Conservation (phyloP, 192 early-diverging fungal species). For the Backusella luteola region DNA sequence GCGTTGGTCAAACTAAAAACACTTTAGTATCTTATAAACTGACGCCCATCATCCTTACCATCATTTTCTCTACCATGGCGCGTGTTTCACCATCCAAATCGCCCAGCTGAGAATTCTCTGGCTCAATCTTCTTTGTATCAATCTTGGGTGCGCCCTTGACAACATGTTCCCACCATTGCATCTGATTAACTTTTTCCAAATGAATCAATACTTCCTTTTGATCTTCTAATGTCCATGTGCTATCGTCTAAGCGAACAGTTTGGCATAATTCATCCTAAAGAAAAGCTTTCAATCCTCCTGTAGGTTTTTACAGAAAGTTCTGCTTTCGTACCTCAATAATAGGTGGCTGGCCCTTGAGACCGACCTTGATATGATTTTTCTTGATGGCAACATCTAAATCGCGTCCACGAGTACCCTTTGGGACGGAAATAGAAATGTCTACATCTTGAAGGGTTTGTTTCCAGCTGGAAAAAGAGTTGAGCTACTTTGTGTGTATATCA, state of each 20-base stretch:
- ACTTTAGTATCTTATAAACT: neutral
- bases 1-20: constrained; percentile 78
- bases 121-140: constrained; percentile 85
- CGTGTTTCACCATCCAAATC: constrained; percentile 91
- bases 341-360: constrained; percentile 68
- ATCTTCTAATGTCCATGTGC: constrained; percentile 76
- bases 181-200: constrained; percentile 79
- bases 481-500: neutral
- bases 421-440: constrained; percentile 69
- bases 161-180: constrained; percentile 91
- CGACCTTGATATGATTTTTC: constrained; percentile 64
- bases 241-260: constrained; percentile 71
- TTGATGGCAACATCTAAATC: constrained; percentile 69
- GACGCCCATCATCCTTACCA: constrained; percentile 50
- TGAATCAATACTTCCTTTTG: constrained; percentile 74
- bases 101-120: constrained; percentile 84
- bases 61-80: constrained; percentile 95
- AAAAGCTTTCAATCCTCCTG: neutral
- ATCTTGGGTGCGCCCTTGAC: constrained; percentile 77
- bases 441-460: constrained; percentile 83
- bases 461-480: constrained; percentile 45
- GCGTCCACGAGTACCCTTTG: constrained; percentile 65
- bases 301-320: no score
- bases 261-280: constrained; percentile 69
- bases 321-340: constrained; percentile 59